Percentiles rank a stretch among this genome's conserved stretches.
Conservation (phyloP, 306 rosid species). For the Carpinus viminea region DNA sequence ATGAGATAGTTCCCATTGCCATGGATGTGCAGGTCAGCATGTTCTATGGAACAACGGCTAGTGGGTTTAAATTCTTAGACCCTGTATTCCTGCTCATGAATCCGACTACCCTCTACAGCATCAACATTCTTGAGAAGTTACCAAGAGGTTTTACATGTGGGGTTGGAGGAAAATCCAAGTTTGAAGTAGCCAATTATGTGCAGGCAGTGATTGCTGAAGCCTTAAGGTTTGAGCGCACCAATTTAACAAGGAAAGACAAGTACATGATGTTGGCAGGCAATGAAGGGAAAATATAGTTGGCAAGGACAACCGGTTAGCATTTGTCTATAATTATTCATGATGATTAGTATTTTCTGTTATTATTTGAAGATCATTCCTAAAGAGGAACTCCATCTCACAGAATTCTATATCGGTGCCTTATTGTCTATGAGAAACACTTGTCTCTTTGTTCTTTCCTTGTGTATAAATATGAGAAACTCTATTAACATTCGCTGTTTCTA, state of each 20-base stretch:
- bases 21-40: background rate
- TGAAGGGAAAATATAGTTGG: background rate
- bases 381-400: too few species aligned
- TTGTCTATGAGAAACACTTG: too few species aligned
- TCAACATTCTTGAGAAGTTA: background rate
- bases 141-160: background rate
- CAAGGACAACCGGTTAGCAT: background rate
- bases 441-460: too few species aligned
- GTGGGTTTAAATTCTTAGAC: slow-evolving; percentile 1
- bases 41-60: slow-evolving; percentile 8
- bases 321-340: background rate
- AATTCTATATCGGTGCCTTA: too few species aligned
- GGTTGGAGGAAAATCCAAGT: slow-evolving; percentile 2
- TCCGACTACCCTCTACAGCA: background rate
- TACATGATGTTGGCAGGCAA: slow-evolving; percentile 13
- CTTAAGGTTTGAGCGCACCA: slow-evolving; percentile 4
- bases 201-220: slow-evolving; percentile 2
- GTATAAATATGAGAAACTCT: too few species aligned
- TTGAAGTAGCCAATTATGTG: slow-evolving; percentile 8
- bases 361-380: too few species aligned
- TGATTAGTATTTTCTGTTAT: background rate
- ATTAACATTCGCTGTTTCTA: too few species aligned
- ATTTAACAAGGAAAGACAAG: slow-evolving; percentile 8
- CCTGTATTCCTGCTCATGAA: background rate
- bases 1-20: background rate